phyloP scores from a whole-genome alignment of 768 basidiomycete species.

The Pilatotrama ljubarskyi region DNA sequence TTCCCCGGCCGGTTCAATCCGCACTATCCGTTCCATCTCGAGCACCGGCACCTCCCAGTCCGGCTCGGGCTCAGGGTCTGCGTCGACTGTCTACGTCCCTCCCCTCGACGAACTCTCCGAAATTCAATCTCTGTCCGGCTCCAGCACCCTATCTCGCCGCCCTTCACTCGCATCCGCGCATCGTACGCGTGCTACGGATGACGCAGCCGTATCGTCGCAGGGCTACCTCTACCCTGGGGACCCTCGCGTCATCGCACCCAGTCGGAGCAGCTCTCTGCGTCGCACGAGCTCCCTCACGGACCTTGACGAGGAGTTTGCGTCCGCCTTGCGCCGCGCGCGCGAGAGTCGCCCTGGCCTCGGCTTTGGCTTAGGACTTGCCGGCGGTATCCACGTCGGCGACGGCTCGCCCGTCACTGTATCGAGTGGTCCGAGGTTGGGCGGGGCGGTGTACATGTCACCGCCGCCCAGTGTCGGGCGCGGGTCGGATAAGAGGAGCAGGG shows the following conservation, averaged over 20 bases:
- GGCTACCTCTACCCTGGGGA: slow-evolving; percentile 74
- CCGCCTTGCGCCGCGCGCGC: slow-evolving; percentile 43
- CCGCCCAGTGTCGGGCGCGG: slow-evolving; percentile 41
- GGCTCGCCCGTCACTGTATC: slow-evolving; percentile 73
- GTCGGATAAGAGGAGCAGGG: slow-evolving; percentile 29
- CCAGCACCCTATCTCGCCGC: slow-evolving; percentile 42
- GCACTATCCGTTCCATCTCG: slow-evolving; percentile 62
- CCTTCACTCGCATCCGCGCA: slow-evolving; percentile 59
- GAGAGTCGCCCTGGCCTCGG: slow-evolving; percentile 44
- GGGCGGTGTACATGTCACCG: slow-evolving; percentile 46
- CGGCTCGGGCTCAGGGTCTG: slow-evolving; percentile 51
- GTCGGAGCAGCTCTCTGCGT: slow-evolving; percentile 55
- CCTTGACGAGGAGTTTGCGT: slow-evolving; percentile 60
- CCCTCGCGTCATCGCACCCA: slow-evolving; percentile 69
- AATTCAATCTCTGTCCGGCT: slow-evolving; percentile 48
- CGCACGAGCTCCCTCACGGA: slow-evolving; percentile 79
- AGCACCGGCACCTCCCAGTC: slow-evolving; percentile 42
- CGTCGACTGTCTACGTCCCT: slow-evolving; percentile 76
- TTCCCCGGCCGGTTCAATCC: slow-evolving; percentile 60
- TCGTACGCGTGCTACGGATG: slow-evolving; percentile 70
- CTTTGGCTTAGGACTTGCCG: slow-evolving; percentile 44
- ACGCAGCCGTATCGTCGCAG: slow-evolving; percentile 64
- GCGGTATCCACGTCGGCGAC: slow-evolving; percentile 44
- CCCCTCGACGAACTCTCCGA: slow-evolving; percentile 77
- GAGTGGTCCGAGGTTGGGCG: slow-evolving; percentile 53